Conservation (phyloP, 2,329 filamentous ascomycete genomes). For the Fusarium sterilihyphosum region DNA sequence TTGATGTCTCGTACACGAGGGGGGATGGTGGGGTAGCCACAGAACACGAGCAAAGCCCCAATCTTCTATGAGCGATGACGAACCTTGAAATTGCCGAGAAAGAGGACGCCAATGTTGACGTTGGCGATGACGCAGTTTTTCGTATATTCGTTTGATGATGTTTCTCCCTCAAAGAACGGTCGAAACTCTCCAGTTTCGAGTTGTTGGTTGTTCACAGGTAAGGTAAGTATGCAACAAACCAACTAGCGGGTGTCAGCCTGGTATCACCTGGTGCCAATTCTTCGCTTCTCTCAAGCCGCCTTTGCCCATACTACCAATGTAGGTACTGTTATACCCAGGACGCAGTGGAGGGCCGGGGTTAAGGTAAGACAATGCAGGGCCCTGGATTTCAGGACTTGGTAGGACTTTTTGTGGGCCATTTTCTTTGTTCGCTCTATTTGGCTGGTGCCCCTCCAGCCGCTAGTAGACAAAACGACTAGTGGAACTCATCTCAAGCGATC, state of each 20-base stretch:
- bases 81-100: background rate
- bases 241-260: background rate
- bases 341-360: background rate
- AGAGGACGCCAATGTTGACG: background rate
- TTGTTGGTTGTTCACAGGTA: background rate
- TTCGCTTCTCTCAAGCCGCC: background rate
- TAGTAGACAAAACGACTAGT: too few relatives aligned
- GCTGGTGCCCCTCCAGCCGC: background rate
- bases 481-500: too few relatives aligned
- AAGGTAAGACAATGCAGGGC: background rate
- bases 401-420: constrained; percentile 14
- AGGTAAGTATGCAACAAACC: background rate
- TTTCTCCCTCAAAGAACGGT: background rate
- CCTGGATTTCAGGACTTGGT: constrained; percentile 15
- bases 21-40: constrained; percentile 4
- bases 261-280: background rate
- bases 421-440: background rate
- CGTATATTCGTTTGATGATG: background rate
- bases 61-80: background rate
- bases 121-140: background rate
- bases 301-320: background rate
- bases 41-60: constrained; percentile 13
- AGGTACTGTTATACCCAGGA: background rate
- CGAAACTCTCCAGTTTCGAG: background rate
- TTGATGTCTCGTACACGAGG: background rate